phyloP scores from a whole-genome alignment of 345 rosid species.

The Murraya paniculata region DNA sequence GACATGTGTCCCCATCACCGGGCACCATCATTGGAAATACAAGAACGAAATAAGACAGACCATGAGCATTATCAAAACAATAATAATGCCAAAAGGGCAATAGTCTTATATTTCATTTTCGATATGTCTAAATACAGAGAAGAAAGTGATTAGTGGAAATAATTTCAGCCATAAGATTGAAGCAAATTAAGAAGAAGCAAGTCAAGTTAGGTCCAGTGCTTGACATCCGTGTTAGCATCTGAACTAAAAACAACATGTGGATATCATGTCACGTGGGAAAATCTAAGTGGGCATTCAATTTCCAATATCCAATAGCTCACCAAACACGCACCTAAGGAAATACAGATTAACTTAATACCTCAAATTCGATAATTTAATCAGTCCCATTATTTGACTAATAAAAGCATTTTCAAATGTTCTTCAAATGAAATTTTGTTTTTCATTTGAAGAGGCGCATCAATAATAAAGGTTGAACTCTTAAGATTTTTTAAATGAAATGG shows the following conservation, averaged over 20 bases:
- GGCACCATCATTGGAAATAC: background rate
- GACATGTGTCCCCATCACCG: background rate
- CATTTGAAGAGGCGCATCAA: too few relatives aligned
- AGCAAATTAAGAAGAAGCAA: background rate
- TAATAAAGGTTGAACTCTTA: too few relatives aligned
- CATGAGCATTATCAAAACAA: background rate
- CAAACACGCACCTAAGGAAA: constrained; percentile 15
- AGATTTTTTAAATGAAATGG: too few relatives aligned
- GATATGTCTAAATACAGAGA: background rate
- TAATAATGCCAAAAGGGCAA: background rate
- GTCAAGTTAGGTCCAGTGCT: constrained; percentile 17
- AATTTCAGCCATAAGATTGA: background rate
- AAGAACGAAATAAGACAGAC: background rate
- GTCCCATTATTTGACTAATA: too few relatives aligned
- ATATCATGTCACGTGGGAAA: constrained; percentile 9
- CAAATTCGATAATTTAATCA: too few relatives aligned
- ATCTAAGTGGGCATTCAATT: constrained; percentile 17
- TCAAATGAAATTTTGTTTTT: too few relatives aligned
- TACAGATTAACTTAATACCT: background rate
- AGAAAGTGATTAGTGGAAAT: background rate
- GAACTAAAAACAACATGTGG: background rate
- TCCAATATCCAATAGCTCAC: constrained; percentile 14
- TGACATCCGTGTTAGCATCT: background rate
- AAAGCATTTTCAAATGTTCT: too few relatives aligned
- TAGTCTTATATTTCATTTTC: background rate